Conservation (phyloP, 2,329 filamentous ascomycete genomes). For the Fusarium oxysporum region DNA sequence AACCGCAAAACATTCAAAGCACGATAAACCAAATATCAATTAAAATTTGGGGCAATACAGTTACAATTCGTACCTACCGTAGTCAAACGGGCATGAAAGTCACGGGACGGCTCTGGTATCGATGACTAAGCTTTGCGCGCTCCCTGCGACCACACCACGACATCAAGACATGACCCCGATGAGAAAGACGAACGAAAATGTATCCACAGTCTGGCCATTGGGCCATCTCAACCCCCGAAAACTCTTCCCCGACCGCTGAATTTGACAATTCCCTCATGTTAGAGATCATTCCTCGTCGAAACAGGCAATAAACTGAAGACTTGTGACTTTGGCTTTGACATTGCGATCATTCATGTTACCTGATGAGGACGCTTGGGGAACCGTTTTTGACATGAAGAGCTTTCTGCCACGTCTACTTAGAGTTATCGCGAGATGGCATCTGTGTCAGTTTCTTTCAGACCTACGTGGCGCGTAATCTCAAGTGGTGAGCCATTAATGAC, state of each 20-base stretch:
- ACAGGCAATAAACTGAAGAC: background rate
- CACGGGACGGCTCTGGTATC: background rate
- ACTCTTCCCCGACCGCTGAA: constrained; percentile 28
- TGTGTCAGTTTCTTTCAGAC: constrained; percentile 20
- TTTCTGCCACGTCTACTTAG: constrained; percentile 20
- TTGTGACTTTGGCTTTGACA: background rate
- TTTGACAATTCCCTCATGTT: constrained; percentile 23
- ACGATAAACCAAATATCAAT: background rate
- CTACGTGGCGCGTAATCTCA: constrained; percentile 7
- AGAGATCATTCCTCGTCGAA: background rate
- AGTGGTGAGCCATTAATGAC: constrained; percentile 11
- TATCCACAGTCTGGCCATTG: constrained; percentile 47
- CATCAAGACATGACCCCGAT: constrained; percentile 42
- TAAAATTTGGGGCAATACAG: background rate
- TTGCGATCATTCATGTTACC: constrained; percentile 6
- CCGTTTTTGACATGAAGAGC: background rate
- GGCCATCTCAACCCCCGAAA: constrained; percentile 36
- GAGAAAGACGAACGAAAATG: constrained; percentile 37
- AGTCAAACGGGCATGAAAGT: background rate
- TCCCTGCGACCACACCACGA: constrained; percentile 42
- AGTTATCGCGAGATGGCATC: constrained; percentile 20
- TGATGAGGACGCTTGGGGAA: background rate
- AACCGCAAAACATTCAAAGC: background rate
- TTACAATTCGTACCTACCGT: background rate
- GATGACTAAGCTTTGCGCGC: constrained; percentile 41